Evolutionary conservation across 345 rosid species (phyloP).

Genomic region (Lepidium didymum): DNA sequence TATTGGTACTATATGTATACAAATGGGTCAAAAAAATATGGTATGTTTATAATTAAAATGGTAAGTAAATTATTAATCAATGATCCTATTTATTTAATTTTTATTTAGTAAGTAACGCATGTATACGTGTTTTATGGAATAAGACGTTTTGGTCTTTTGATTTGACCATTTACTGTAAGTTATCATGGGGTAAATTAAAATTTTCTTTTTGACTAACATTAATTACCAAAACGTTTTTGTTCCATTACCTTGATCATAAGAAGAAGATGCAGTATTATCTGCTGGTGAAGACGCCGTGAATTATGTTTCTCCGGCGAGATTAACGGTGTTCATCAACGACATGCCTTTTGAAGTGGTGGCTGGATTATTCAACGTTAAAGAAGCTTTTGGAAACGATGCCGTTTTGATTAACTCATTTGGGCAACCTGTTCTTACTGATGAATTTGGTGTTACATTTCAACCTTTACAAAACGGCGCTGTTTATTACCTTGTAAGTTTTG

Average conservation of each 20-base stretch:
- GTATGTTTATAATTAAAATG: neutral
- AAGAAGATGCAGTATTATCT: neutral
- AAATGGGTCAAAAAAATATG: neutral
- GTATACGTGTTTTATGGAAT: constrained; percentile 15
- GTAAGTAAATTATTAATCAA: neutral
- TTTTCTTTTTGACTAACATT: neutral
- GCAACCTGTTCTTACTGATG: constrained; percentile 63
- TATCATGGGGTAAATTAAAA: neutral
- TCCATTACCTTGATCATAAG: neutral
- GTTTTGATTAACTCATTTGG: constrained; percentile 69
- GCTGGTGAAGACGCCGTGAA: neutral
- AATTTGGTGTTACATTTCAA: constrained; percentile 73
- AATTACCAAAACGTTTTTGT: neutral
- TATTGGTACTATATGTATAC: no score
- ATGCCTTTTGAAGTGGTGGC: constrained; percentile 55
- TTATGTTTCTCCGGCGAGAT: constrained; percentile 19
- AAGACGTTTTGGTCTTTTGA: constrained; percentile 13
- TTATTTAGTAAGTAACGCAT: constrained; percentile 17
- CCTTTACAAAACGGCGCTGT: constrained; percentile 72
- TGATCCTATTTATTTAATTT: neutral
- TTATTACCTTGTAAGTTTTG: constrained; percentile 52
- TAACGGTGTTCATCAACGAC: constrained; percentile 75
- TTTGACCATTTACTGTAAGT: constrained; percentile 3
- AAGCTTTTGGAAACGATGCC: constrained; percentile 75
- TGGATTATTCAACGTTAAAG: constrained; percentile 66